A percentile compares a stretch with the other conserved stretches of the same genome.
These are phyloP conservation scores for Marchantia polymorpha DNA, from an alignment of 225 moss, liverwort and hornwort genomes.

Conservation along the genomic window DNA sequence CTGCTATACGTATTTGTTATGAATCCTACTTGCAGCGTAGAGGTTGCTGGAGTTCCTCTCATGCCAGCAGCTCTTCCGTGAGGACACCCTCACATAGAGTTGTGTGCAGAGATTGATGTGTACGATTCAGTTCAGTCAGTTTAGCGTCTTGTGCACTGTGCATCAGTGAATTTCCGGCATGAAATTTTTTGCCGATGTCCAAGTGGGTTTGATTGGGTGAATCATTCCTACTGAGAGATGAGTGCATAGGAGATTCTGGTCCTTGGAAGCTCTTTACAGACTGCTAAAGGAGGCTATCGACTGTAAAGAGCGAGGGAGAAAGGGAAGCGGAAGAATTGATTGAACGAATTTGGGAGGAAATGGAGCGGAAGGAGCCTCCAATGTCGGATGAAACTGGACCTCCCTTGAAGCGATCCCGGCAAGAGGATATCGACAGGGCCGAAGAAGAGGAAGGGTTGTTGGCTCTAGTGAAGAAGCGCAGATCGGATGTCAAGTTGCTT, in stretches of 20 bases:
- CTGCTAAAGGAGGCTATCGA: background rate
- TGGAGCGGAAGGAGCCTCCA: slow-evolving; percentile 29
- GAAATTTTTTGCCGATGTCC: too few relatives aligned
- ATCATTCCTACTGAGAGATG: background rate
- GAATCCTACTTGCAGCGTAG: background rate
- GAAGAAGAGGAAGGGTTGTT: slow-evolving; percentile 44
- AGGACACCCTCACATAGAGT: background rate
- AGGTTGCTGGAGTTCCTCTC: background rate
- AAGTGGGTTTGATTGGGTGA: too few relatives aligned
- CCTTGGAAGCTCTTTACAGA: background rate
- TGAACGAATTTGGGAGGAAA: background rate
- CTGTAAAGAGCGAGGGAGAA: background rate
- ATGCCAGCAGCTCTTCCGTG: background rate
- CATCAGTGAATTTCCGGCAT: too few relatives aligned
- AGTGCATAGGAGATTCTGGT: background rate
- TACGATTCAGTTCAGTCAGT: background rate
- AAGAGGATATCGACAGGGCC: slow-evolving; percentile 14
- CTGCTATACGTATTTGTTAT: background rate
- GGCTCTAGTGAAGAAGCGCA: slow-evolving; percentile 43
- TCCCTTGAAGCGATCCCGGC: slow-evolving; percentile 30
- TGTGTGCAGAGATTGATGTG: background rate
- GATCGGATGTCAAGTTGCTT: slow-evolving; percentile 34
- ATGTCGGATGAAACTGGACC: slow-evolving; percentile 14
- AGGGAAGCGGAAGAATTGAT: background rate
- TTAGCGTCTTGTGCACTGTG: too few relatives aligned